Evolutionary conservation across 495 filamentous ascomycete genomes (phyloP), one percentile per base, ranked within the genome.

Genomic region (Aspergillus incahuasiensis): DNA sequence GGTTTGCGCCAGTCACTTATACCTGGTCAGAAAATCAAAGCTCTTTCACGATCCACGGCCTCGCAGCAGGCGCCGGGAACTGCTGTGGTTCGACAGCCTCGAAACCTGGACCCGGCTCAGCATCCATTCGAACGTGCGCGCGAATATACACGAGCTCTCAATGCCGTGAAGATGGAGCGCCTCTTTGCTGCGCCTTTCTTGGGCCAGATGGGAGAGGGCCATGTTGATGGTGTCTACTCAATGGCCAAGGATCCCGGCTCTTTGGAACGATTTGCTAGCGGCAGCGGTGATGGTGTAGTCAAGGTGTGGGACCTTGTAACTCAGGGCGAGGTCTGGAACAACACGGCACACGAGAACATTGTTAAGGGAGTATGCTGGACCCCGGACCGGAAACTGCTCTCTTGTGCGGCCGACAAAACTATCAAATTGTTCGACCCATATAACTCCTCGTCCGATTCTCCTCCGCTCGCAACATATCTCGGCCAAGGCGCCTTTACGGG

Each of bases 111-210:
- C 65, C 95, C 94, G 11, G 84, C 89, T 30, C 80, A 94, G 50
- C 94, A 98, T 77, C 95, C 95, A 20, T 97, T 97, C 71, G 92
- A 95, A 69, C 79, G 90, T 61, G 94, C 91, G 45, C 79, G 95
- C 67, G 94, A 98, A 74, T 97, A 97, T 66, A 90, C 87, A 7
- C 79, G 89, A 48, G 88, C 89, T 24, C 80, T 91, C 62, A 97
- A 92, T 83, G 91, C 92, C 7, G 88, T 89, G 46, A 98, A 98
- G 63, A 70, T 98, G 49, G 90, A 97, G 70, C 86, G 94, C 59
- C 91, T 98, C 84, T 97, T 97, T 66, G 92, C 94, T 19, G 85
- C 90, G 50, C 94, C 94, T 5, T 98, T 98, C 67, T 72, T 98
- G 40, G 87, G 77, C 0, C 88, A 96, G 62, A 81, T 98, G 48